These are phyloP conservation scores for Larix sibirica DNA, from an alignment of 83 land plant genomes.

Conservation along the genomic window DNA sequence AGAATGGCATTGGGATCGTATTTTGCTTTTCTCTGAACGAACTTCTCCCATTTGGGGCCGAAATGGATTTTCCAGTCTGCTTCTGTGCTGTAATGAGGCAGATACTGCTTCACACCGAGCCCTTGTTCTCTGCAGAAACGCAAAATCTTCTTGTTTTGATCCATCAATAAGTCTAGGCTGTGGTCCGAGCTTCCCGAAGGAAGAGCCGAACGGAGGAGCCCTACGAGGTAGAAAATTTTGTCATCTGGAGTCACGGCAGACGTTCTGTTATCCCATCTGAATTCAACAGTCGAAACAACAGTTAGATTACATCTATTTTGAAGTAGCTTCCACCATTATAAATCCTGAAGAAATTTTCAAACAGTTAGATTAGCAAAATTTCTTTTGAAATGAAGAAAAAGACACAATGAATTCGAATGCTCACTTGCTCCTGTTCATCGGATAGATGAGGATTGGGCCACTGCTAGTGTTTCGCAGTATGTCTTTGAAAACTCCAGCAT, in stretches of 20 bases:
- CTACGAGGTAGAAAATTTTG: slow-evolving; percentile 76
- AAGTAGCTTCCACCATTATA: no score
- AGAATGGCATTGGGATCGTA: slow-evolving; percentile 66
- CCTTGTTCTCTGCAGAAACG: slow-evolving; percentile 40
- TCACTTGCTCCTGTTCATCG: slow-evolving; percentile 37
- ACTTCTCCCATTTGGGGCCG: slow-evolving; percentile 60
- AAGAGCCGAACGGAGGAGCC: slow-evolving; percentile 61
- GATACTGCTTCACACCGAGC: slow-evolving; percentile 64
- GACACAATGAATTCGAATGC: background rate
- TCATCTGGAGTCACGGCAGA: slow-evolving; percentile 80
- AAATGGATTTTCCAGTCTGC: slow-evolving; percentile 63
- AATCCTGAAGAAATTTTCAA: background rate
- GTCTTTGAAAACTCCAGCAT: slow-evolving; percentile 54
- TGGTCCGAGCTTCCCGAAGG: slow-evolving; percentile 28
- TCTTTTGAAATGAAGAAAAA: background rate
- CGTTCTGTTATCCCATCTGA: slow-evolving; percentile 76
- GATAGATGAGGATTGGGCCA: slow-evolving; percentile 49
- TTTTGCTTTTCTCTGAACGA: slow-evolving; percentile 38
- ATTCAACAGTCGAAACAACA: background rate
- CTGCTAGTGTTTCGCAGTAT: slow-evolving; percentile 38
- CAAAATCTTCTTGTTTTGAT: slow-evolving; percentile 65
- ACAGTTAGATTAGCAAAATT: background rate
- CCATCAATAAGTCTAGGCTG: slow-evolving; percentile 25
- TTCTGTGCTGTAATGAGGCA: slow-evolving; percentile 51
- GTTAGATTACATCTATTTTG: background rate